Conservation (phyloP, 176 grass and related monocot genomes). For the Phragmites australis region DNA sequence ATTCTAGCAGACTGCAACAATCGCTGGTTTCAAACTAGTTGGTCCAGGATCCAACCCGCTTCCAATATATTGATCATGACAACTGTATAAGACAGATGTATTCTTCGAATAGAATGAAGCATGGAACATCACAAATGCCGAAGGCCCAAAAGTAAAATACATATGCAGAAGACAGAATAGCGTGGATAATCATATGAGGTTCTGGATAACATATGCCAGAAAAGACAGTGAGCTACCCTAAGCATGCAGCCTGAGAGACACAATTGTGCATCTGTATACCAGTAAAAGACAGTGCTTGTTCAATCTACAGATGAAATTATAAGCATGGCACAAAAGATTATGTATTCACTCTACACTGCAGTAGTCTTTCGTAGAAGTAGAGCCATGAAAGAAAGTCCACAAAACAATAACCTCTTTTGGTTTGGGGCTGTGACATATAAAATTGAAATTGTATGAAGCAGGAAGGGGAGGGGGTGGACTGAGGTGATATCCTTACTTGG, state of each 20-base stretch:
- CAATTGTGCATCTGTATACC: background rate
- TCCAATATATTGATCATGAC: background rate
- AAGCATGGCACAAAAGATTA: background rate
- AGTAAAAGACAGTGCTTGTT: background rate
- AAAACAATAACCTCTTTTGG: background rate
- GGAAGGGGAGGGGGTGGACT: background rate
- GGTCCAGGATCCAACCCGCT: background rate
- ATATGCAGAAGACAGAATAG: background rate
- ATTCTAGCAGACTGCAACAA: background rate
- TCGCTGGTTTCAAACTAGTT: conserved; percentile 1
- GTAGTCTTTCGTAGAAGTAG: too few relatives aligned
- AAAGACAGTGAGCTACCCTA: conserved; percentile 14
- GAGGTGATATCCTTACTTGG: conserved; percentile 62
- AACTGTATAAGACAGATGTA: background rate
- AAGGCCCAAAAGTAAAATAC: background rate
- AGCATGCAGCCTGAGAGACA: background rate
- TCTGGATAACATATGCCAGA: background rate
- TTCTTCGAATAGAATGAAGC: conserved; percentile 15
- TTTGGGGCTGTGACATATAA: background rate
- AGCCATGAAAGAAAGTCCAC: background rate
- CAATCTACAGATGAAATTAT: background rate
- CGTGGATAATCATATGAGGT: background rate
- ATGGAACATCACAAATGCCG: background rate
- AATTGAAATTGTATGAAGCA: background rate
- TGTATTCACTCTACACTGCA: background rate